Conservation (phyloP, 768 basidiomycete genomes). For the Hirschioporus abietinus region DNA sequence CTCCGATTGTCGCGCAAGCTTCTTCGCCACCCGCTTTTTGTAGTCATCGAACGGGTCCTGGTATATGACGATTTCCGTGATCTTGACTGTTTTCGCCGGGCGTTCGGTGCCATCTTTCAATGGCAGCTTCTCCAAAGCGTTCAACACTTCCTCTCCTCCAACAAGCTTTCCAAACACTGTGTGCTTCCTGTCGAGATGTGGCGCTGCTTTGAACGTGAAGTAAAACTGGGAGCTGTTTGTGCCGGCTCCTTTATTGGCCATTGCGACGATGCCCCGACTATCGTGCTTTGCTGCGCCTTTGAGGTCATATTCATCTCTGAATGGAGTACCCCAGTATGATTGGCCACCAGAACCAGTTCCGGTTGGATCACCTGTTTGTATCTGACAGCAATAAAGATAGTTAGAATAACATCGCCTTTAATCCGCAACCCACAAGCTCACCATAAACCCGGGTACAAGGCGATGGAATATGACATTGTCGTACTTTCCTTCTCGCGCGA, state of each 20-base stretch:
- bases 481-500: slow-evolving; percentile 88
- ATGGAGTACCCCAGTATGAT: slow-evolving; percentile 92
- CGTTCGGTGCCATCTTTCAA: slow-evolving; percentile 82
- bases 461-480: slow-evolving; percentile 88
- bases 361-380: slow-evolving; percentile 98
- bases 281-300: slow-evolving; percentile 89
- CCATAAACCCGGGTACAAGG: slow-evolving; percentile 94
- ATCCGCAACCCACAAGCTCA: slow-evolving; percentile 25
- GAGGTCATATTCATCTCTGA: slow-evolving; percentile 88
- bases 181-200: slow-evolving; percentile 89
- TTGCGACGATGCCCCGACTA: slow-evolving; percentile 76
- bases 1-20: slow-evolving; percentile 56
- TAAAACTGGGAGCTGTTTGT: slow-evolving; percentile 97
- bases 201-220: slow-evolving; percentile 77
- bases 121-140: slow-evolving; percentile 76
- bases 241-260: slow-evolving; percentile 92
- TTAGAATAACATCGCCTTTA: slow-evolving; percentile 7
- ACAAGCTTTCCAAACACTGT: slow-evolving; percentile 97
- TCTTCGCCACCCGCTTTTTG: slow-evolving; percentile 75
- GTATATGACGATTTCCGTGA: slow-evolving; percentile 82
- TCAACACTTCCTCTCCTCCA: slow-evolving; percentile 88
- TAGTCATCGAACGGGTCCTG: slow-evolving; percentile 96
- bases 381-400: slow-evolving; percentile 35
- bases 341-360: slow-evolving; percentile 93
- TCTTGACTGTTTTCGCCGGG: slow-evolving; percentile 78